Conservation (phyloP, 331 rosid genomes). For the Malus hybrid region DNA sequence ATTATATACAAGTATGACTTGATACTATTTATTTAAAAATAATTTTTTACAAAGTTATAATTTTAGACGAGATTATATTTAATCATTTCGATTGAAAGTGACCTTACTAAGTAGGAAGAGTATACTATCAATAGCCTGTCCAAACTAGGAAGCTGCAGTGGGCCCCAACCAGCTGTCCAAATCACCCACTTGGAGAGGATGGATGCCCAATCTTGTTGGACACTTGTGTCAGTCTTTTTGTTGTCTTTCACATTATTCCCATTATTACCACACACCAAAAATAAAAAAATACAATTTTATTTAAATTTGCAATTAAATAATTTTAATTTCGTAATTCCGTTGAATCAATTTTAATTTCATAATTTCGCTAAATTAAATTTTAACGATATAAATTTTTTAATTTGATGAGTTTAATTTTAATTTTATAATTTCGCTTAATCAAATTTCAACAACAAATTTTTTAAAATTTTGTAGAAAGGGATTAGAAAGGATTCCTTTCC, state of each 20-base stretch:
- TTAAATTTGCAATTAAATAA: not conserved
- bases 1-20: too few relatives aligned
- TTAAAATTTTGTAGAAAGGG: too few relatives aligned
- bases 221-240: not conserved
- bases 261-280: not conserved
- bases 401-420: not conserved
- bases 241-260: constrained; percentile 7
- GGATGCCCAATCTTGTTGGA: not conserved
- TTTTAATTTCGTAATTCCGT: too few relatives aligned
- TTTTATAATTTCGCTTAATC: fast-evolving
- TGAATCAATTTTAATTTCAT: too few relatives aligned
- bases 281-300: not conserved
- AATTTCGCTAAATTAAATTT: too few relatives aligned
- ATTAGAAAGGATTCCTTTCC: fast-evolving
- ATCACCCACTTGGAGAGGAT: not conserved
- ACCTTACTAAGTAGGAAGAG: too few relatives aligned
- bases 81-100: too few relatives aligned
- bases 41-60: too few relatives aligned
- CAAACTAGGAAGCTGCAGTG: not conserved
- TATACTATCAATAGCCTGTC: not conserved
- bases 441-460: too few relatives aligned
- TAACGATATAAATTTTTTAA: too few relatives aligned
- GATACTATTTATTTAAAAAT: too few relatives aligned
- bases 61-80: too few relatives aligned
- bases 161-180: not conserved